Evolutionary conservation across 2,329 filamentous ascomycete species (phyloP), one percentile per base, ranked within the genome.

Genomic region (Colletotrichum sp.): DNA sequence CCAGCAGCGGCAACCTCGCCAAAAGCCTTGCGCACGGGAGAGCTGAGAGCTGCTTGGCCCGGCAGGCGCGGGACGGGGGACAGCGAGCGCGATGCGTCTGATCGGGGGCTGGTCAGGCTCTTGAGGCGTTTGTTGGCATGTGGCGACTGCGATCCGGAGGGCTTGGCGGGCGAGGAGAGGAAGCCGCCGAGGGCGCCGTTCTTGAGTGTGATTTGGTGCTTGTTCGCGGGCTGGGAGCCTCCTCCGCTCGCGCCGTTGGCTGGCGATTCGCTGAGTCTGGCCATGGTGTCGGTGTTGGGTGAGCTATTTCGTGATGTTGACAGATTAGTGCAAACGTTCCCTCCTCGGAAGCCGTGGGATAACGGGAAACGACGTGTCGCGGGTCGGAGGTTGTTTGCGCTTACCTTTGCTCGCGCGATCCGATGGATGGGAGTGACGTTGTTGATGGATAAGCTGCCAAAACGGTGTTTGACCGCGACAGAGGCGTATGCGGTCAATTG

Each of bases 111-210:
- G 22, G 30, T 52, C 36, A 70, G 60, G 25, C 39, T 71, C 55
- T 71, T 63, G 60, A 67, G 16, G 67, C 74, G 71, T 52, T 75
- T 76, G 30, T 52, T 76, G 7, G 66, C 71, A 27, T 67, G 71
- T 34, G 72, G 65, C 36, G 52, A 75, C 32, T 67, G 71, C 13
- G 74, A 75, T 11, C 36, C 61, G 36, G 71, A 61, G 60, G 74
- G 59, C 39, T 71, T 74, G 8, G 59, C 65, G 11, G 74, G 22
- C 8, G 74, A 75, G 5, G 74, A 71, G 8, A 76, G 55, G 32
- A 76, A 75, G 70, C 48, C 59, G 9, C 39, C 52, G 16, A 69
- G 32, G 25, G 74, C 32, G 34, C 71, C 30, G 72, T 76, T 69
- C 60, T 57, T 76, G 19, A 75, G 57, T 11, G 74, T 55, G 8